phyloP scores from a whole-genome alignment of 345 rosid genomes.

The Passiflora organensis region DNA sequence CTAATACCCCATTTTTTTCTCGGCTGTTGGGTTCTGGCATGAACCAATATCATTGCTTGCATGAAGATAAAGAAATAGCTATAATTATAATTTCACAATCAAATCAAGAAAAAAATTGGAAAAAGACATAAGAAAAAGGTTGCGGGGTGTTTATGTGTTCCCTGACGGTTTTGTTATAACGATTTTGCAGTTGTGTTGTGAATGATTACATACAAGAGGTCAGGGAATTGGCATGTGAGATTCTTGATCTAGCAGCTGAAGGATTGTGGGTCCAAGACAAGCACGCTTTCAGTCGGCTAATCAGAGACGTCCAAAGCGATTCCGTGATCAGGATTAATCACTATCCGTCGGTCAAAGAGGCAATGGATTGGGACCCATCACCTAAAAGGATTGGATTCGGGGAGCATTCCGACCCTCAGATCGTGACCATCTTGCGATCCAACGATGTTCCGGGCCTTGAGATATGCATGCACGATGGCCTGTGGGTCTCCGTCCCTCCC shows the following conservation, averaged over 20 bases:
- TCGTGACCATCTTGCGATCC: slow-evolving; percentile 73
- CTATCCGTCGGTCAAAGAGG: slow-evolving; percentile 43
- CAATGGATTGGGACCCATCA: slow-evolving; percentile 21
- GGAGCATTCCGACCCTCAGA: slow-evolving; percentile 95
- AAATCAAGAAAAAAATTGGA: too few species aligned
- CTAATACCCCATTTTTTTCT: too few species aligned
- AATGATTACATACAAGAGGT: slow-evolving; percentile 58
- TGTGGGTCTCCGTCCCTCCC: slow-evolving; percentile 78
- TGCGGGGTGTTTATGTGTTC: too few species aligned
- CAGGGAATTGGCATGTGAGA: slow-evolving; percentile 53
- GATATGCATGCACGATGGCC: slow-evolving; percentile 43
- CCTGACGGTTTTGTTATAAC: too few species aligned
- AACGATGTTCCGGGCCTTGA: slow-evolving; percentile 86
- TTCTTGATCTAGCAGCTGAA: slow-evolving; percentile 65
- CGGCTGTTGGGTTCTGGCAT: too few species aligned
- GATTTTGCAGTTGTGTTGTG: slow-evolving; percentile 37
- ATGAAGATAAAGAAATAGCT: too few species aligned
- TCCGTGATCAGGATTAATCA: slow-evolving; percentile 70
- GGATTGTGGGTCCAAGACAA: slow-evolving; percentile 51
- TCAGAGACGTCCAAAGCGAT: slow-evolving; percentile 64
- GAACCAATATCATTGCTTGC: too few species aligned
- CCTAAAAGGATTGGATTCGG: slow-evolving; percentile 60
- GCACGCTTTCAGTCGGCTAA: slow-evolving; percentile 48
- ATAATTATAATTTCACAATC: too few species aligned
- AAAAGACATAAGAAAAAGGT: too few species aligned